Percentiles rank a stretch among this genome's conserved stretches.
These are phyloP conservation scores for Neurospora sp. DNA, from an alignment of 2,329 filamentous ascomycete genomes.

Conservation along the genomic window DNA sequence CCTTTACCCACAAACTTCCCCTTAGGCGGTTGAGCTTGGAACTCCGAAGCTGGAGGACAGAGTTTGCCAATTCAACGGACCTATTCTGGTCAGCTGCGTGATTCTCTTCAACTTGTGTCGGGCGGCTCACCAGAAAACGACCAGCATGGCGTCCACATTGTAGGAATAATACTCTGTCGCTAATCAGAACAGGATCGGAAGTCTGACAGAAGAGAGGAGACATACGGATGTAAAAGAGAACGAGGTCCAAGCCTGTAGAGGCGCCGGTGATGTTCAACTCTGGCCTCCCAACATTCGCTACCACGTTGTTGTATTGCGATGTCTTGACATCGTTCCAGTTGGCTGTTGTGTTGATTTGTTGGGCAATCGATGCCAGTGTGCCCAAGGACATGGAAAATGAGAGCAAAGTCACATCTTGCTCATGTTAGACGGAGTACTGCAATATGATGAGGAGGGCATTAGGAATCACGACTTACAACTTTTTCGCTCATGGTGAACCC, in stretches of 20 bases:
- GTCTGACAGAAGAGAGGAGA: background rate
- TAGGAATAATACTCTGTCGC: conserved; percentile 39
- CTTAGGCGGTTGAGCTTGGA: conserved; percentile 8
- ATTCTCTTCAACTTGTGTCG: background rate
- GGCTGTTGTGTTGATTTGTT: conserved; percentile 32
- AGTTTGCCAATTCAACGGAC: conserved; percentile 15
- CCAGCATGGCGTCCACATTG: conserved; percentile 36
- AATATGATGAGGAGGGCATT: background rate
- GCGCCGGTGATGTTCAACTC: conserved; percentile 32
- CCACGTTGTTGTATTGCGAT: conserved; percentile 27
- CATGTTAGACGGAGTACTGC: background rate
- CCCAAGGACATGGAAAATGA: conserved; percentile 27
- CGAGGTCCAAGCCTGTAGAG: conserved; percentile 30
- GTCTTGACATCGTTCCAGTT: conserved; percentile 30
- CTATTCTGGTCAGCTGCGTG: conserved; percentile 4
- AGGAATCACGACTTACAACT: conserved; percentile 27
- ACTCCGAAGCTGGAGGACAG: conserved; percentile 14
- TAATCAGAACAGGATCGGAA: background rate
- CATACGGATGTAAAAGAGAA: conserved; percentile 39
- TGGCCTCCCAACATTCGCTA: conserved; percentile 25
- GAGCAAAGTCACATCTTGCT: conserved; percentile 29
- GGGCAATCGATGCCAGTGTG: conserved; percentile 29
- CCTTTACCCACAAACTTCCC: conserved; percentile 12
- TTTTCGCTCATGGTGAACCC: conserved; percentile 28
- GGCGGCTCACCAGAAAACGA: conserved; percentile 33